Percentiles rank a stretch among this genome's conserved stretches.
phyloP scores from a whole-genome alignment of 805 yeast genomes.

The Diddensiella caesifluorescens region DNA sequence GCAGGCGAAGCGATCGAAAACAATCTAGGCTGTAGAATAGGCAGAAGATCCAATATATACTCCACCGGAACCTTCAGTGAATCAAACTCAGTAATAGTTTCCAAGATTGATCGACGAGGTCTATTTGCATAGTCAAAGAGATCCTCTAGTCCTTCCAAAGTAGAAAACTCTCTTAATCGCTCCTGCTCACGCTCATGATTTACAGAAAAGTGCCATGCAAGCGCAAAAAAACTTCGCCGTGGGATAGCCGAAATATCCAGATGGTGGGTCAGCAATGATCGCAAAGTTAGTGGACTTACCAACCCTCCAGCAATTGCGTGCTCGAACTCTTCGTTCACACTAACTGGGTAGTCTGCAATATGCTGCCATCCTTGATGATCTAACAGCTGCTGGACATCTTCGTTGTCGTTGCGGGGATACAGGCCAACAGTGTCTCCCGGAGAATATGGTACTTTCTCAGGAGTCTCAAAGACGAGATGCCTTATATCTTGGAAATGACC shows the following conservation, averaged over 20 bases:
- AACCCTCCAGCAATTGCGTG: slow-evolving; percentile 40
- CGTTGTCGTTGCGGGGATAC: slow-evolving; percentile 65
- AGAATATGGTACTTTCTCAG: slow-evolving; percentile 33
- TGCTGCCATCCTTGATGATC: slow-evolving; percentile 69
- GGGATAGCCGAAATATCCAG: slow-evolving; percentile 82
- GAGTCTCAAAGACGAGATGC: slow-evolving; percentile 40
- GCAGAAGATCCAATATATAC: slow-evolving; percentile 71
- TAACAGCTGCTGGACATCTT: slow-evolving; percentile 59
- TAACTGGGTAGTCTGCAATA: slow-evolving; percentile 57
- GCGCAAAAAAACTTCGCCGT: slow-evolving; percentile 70
- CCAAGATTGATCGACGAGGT: slow-evolving; percentile 83
- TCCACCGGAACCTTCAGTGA: slow-evolving; percentile 70
- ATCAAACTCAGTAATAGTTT: slow-evolving; percentile 76
- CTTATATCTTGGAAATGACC: slow-evolving; percentile 92
- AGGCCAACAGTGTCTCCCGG: slow-evolving; percentile 83
- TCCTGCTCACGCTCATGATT: slow-evolving; percentile 66
- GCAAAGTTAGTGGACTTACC: slow-evolving; percentile 56
- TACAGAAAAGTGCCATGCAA: slow-evolving; percentile 67
- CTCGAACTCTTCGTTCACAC: slow-evolving; percentile 33
- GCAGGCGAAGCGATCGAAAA: slow-evolving; percentile 72
- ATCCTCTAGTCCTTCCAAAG: slow-evolving; percentile 70
- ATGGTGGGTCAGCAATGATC: slow-evolving; percentile 71
- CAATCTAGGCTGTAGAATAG: slow-evolving; percentile 70
- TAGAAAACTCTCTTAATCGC: slow-evolving; percentile 66
- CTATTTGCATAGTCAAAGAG: slow-evolving; percentile 87